Percentiles rank a stretch among this genome's conserved stretches.
Conservation (phyloP, 768 basidiomycete genomes). For the Leccinum longicurvipes region DNA sequence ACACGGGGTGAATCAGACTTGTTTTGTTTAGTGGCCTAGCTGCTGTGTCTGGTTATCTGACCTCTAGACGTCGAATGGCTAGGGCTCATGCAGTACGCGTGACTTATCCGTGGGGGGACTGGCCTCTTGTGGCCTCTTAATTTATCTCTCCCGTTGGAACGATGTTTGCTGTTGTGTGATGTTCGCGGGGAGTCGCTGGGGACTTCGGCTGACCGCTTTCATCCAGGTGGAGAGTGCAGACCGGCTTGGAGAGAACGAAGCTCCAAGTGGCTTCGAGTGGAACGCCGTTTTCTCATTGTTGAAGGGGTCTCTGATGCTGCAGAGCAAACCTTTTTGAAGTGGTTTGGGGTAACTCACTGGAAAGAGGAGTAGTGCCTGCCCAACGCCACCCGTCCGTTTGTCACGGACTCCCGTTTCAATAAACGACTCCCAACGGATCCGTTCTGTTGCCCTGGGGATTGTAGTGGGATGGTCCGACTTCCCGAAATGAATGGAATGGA, state of each 20-base stretch:
- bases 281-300: not conserved
- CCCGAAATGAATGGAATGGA: not conserved
- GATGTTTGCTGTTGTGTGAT: not conserved
- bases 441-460: not conserved
- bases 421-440: not conserved
- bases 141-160: not conserved
- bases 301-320: not conserved
- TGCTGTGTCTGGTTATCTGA: not conserved
- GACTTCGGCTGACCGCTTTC: too few species aligned
- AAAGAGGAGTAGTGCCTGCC: not conserved
- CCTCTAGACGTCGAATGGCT: too few species aligned
- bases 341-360: not conserved
- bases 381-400: not conserved
- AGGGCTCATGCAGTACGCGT: too few species aligned
- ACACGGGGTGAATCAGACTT: not conserved
- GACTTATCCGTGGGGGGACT: not conserved
- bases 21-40: not conserved
- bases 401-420: not conserved
- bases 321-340: not conserved
- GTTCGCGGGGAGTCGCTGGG: too few species aligned
- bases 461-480: not conserved
- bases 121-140: not conserved
- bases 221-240: not conserved
- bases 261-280: not conserved
- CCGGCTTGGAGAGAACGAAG: not conserved